phyloP scores from a whole-genome alignment of 805 yeast genomes.

The Wickerhamomyces bisporus region DNA sequence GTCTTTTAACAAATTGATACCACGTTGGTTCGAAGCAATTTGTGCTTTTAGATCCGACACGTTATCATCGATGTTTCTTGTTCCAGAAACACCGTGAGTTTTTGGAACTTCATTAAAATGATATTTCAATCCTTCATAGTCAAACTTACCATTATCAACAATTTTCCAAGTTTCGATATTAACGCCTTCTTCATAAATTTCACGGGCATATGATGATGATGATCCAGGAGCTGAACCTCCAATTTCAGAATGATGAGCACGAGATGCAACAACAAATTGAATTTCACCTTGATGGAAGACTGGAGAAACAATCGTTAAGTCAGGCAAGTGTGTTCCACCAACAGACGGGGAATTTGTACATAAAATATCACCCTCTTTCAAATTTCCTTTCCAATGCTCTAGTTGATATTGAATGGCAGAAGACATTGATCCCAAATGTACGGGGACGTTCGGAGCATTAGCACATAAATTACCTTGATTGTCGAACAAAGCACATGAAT shows the following conservation, averaged over 20 bases:
- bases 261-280: slow-evolving; percentile 48
- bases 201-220: slow-evolving; percentile 50
- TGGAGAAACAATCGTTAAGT: slow-evolving; percentile 54
- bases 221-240: slow-evolving; percentile 59
- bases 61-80: slow-evolving; percentile 50
- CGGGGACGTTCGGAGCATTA: slow-evolving; percentile 45
- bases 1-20: slow-evolving; percentile 38
- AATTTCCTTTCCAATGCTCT: slow-evolving; percentile 32
- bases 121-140: slow-evolving; percentile 44
- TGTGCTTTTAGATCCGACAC: slow-evolving; percentile 44
- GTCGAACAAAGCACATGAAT: slow-evolving; percentile 44
- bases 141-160: slow-evolving; percentile 44
- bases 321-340: slow-evolving; percentile 46
- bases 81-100: slow-evolving; percentile 48
- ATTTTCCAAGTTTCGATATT: slow-evolving; percentile 48
- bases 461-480: slow-evolving; percentile 39
- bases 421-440: slow-evolving; percentile 44
- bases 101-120: slow-evolving; percentile 43
- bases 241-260: slow-evolving; percentile 61
- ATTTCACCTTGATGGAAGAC: slow-evolving; percentile 42
- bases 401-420: slow-evolving; percentile 34
- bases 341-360: slow-evolving; percentile 39
- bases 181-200: slow-evolving; percentile 52
- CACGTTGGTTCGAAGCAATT: slow-evolving; percentile 49
- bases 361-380: slow-evolving; percentile 39